These are phyloP conservation scores for Epichloe uncinata DNA, from an alignment of 2,329 filamentous ascomycete genomes.

Conservation along the genomic window DNA sequence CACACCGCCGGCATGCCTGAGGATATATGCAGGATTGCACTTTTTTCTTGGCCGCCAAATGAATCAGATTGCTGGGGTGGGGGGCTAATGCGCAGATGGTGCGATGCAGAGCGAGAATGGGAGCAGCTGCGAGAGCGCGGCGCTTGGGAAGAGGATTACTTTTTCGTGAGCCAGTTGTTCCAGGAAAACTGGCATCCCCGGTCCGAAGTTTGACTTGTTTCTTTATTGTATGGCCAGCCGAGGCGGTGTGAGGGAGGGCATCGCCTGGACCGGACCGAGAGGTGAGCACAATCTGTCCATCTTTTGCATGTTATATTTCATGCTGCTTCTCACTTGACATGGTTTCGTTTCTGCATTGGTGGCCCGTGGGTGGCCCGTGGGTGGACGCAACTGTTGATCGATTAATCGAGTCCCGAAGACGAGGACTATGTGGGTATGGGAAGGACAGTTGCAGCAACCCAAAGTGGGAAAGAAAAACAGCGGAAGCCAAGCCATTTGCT, in stretches of 20 bases:
- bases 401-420: too few species aligned
- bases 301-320: too few species aligned
- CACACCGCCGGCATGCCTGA: neutral
- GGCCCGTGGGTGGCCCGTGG: too few species aligned
- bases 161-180: slow-evolving; percentile 46
- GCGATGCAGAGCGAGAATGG: slow-evolving; percentile 27
- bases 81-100: slow-evolving; percentile 14
- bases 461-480: neutral
- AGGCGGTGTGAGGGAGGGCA: neutral
- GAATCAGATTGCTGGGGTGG: slow-evolving; percentile 11
- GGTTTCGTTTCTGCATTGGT: too few species aligned
- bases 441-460: neutral
- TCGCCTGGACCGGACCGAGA: neutral
- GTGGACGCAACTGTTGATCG: too few species aligned
- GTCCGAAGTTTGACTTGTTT: slow-evolving; percentile 2
- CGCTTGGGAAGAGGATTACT: slow-evolving; percentile 42
- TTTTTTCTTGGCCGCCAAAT: neutral
- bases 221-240: neutral
- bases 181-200: slow-evolving; percentile 38
- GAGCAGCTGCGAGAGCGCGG: slow-evolving; percentile 28
- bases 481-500: neutral
- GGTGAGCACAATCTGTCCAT: neutral
- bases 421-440: too few species aligned
- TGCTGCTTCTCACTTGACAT: too few species aligned
- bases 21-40: neutral